These are phyloP conservation scores for Xylona heveae DNA, from an alignment of 495 filamentous ascomycete genomes.

Conservation along the genomic window DNA sequence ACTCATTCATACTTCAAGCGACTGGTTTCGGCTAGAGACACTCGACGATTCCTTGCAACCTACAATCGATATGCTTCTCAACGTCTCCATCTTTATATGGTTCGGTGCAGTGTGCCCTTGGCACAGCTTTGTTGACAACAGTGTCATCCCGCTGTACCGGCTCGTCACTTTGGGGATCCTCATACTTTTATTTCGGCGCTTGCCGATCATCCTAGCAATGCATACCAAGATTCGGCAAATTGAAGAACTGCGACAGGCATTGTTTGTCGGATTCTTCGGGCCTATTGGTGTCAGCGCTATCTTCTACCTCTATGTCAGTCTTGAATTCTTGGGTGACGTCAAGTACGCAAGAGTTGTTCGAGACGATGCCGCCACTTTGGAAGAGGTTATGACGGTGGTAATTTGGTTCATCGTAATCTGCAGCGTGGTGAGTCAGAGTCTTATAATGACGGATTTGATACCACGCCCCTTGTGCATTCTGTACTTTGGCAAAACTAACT, in stretches of 20 bases:
- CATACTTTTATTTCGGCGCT: slow-evolving; percentile 56
- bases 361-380: slow-evolving; percentile 39
- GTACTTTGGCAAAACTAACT: slow-evolving; percentile 4
- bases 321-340: slow-evolving; percentile 39
- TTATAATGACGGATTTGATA: too few relatives aligned
- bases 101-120: slow-evolving; percentile 79
- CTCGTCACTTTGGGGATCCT: slow-evolving; percentile 62
- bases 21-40: slow-evolving; percentile 83
- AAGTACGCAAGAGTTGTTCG: slow-evolving; percentile 34
- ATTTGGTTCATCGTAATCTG: slow-evolving; percentile 77
- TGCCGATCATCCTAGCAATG: slow-evolving; percentile 53
- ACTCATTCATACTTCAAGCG: slow-evolving; percentile 15
- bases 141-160: slow-evolving; percentile 53
- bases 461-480: too few relatives aligned
- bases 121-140: slow-evolving; percentile 42
- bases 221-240: slow-evolving; percentile 67
- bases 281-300: slow-evolving; percentile 86
- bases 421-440: slow-evolving; percentile 47
- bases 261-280: slow-evolving; percentile 83
- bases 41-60: slow-evolving; percentile 78
- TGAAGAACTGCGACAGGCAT: slow-evolving; percentile 45
- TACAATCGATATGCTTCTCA: slow-evolving; percentile 75
- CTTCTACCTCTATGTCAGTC: slow-evolving; percentile 67
- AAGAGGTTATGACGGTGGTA: slow-evolving; percentile 43
- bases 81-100: slow-evolving; percentile 78